A percentile compares a stretch with the other conserved stretches of the same genome.
Evolutionary conservation across 176 grass and related monocot species (phyloP).

Genomic region (Saccharum spontaneum): DNA sequence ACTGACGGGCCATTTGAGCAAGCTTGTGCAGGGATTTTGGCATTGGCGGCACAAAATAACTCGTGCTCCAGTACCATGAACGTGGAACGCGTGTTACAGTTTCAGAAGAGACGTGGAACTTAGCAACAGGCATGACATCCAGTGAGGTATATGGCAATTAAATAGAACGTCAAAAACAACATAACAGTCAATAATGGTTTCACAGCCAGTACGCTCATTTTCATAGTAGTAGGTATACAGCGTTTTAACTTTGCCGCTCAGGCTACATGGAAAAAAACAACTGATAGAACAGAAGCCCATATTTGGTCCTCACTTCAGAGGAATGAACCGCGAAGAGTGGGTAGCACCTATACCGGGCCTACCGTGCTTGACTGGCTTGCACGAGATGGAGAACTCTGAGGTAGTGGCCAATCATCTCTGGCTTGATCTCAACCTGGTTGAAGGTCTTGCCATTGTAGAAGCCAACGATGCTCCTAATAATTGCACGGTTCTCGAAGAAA

Average conservation of each 20-base stretch:
- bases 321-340: slow-evolving; percentile 80
- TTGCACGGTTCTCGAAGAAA: too few species aligned
- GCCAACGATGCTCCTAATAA: too few species aligned
- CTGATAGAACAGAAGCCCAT: background rate
- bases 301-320: slow-evolving; percentile 52
- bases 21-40: too few species aligned
- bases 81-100: background rate
- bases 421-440: too few species aligned
- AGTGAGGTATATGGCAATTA: background rate
- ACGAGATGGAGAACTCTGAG: slow-evolving; percentile 69
- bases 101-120: background rate
- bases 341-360: slow-evolving; percentile 79
- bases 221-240: background rate
- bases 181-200: slow-evolving; percentile 1
- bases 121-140: background rate
- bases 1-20: too few species aligned
- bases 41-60: background rate
- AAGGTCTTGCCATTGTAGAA: too few species aligned
- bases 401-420: slow-evolving; percentile 47
- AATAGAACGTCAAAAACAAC: background rate
- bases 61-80: too few species aligned
- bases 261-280: slow-evolving; percentile 13
- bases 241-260: background rate
- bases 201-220: background rate
- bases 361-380: slow-evolving; percentile 52